Conservation (phyloP, 139 green algal genomes). For the Chlamydomonas sphaeroides region DNA sequence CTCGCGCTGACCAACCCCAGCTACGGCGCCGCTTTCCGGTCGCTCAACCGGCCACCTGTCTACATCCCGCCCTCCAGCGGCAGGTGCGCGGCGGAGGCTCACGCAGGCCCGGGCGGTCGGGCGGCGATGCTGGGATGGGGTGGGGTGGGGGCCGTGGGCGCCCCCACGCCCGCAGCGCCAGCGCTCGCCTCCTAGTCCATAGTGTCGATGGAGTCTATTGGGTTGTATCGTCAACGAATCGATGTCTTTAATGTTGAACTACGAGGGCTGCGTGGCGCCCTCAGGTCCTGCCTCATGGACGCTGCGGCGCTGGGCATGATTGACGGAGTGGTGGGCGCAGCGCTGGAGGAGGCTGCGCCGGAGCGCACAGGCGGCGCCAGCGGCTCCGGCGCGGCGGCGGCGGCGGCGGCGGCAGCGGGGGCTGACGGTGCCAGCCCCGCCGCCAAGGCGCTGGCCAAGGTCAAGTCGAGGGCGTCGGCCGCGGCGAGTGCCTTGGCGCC, state of each 20-base stretch:
- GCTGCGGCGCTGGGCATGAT: conserved; percentile 20
- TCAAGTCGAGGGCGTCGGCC: too few species aligned
- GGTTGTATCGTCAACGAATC: too few species aligned
- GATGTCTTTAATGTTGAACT: too few species aligned
- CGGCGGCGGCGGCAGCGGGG: background rate
- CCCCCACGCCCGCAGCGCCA: too few species aligned
- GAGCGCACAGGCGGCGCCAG: background rate
- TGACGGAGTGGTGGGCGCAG: conserved; percentile 11
- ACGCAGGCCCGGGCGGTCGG: background rate
- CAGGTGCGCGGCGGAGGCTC: background rate
- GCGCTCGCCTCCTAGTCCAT: too few species aligned
- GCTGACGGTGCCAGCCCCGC: too few species aligned
- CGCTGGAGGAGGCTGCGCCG: background rate
- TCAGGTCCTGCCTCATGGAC: conserved; percentile 32
- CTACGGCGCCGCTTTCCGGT: conserved; percentile 7
- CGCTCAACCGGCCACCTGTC: background rate
- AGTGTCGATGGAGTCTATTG: too few species aligned
- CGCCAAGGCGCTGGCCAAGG: too few species aligned
- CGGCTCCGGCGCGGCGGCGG: background rate
- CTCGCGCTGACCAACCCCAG: too few species aligned
- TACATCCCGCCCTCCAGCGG: conserved; percentile 28
- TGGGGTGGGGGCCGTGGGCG: background rate
- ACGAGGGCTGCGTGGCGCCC: too few species aligned
- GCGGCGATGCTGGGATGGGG: background rate
- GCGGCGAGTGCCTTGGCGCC: too few species aligned